Evolutionary conservation across 768 basidiomycete species (phyloP).

Genomic region (Mycena floridula): DNA sequence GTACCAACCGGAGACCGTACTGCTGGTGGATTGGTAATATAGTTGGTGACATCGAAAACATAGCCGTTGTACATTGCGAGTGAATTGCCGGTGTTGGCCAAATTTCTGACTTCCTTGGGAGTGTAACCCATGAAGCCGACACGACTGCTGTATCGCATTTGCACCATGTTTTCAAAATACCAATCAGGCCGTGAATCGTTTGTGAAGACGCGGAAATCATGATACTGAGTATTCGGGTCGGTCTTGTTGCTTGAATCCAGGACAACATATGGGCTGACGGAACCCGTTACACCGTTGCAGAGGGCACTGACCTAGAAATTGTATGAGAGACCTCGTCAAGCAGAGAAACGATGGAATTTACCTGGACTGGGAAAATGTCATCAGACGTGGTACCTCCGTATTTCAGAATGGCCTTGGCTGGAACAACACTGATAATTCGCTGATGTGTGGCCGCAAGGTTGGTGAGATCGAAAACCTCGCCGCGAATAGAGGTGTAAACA

Average conservation of each 20-base stretch:
- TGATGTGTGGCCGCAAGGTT: constrained; percentile 59
- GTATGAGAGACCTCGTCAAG: constrained; percentile 3
- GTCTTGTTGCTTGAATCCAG: constrained; percentile 74
- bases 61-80: constrained; percentile 85
- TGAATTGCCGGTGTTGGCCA: constrained; percentile 55
- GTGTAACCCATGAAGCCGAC: constrained; percentile 87
- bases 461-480: constrained; percentile 91
- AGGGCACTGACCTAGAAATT: constrained; percentile 73
- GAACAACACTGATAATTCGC: constrained; percentile 66
- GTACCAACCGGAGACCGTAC: constrained; percentile 40
- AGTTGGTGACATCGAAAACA: constrained; percentile 83
- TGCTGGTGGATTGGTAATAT: constrained; percentile 66
- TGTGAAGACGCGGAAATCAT: constrained; percentile 89
- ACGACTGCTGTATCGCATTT: constrained; percentile 86
- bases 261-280: constrained; percentile 78
- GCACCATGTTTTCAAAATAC: constrained; percentile 94
- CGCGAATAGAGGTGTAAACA: constrained; percentile 78
- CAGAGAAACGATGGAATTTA: constrained; percentile 22
- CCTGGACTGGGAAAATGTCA: constrained; percentile 91
- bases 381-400: constrained; percentile 79
- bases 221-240: constrained; percentile 75
- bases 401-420: constrained; percentile 65
- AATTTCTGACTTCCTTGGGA: constrained; percentile 63
- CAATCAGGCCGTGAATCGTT: constrained; percentile 94
- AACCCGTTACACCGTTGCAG: constrained; percentile 80